Evolutionary conservation across 1,284 basidiomycete species (phyloP).

Genomic region (Vanrija sp.): DNA sequence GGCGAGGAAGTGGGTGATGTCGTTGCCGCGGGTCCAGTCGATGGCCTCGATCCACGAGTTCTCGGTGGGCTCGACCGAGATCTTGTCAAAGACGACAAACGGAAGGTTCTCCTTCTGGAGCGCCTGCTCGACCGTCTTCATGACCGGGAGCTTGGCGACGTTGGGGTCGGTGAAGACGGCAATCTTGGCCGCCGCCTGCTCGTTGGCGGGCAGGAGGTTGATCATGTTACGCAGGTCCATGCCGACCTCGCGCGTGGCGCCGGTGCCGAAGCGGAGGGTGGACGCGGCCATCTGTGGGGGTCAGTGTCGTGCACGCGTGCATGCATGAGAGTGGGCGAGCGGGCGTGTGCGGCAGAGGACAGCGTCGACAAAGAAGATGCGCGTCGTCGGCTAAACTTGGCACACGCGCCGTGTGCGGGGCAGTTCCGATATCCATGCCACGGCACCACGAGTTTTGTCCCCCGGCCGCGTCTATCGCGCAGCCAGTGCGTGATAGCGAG

Average conservation of each 20-base stretch:
- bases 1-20: slow-evolving; percentile 91
- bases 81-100: slow-evolving; percentile 79
- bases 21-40: slow-evolving; percentile 73
- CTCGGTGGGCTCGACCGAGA: slow-evolving; percentile 88
- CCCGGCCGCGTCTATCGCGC: too few relatives aligned
- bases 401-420: neutral
- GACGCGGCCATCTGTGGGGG: slow-evolving; percentile 73
- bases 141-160: slow-evolving; percentile 73
- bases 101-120: slow-evolving; percentile 45
- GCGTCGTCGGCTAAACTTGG: neutral
- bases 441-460: neutral
- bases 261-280: slow-evolving; percentile 82
- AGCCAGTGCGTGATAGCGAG: too few relatives aligned
- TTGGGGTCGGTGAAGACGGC: slow-evolving; percentile 91
- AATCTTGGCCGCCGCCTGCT: slow-evolving; percentile 57
- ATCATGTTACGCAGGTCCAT: slow-evolving; percentile 40
- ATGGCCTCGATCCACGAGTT: slow-evolving; percentile 67
- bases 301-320: slow-evolving; percentile 4
- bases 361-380: neutral
- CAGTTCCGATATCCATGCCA: neutral
- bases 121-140: slow-evolving; percentile 59
- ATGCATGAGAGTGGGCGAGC: neutral
- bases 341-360: neutral
- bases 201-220: slow-evolving; percentile 26
- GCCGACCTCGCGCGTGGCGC: slow-evolving; percentile 85